These are phyloP conservation scores for Alternaria brassicae DNA, from an alignment of 2,329 filamentous ascomycete genomes.

Conservation along the genomic window DNA sequence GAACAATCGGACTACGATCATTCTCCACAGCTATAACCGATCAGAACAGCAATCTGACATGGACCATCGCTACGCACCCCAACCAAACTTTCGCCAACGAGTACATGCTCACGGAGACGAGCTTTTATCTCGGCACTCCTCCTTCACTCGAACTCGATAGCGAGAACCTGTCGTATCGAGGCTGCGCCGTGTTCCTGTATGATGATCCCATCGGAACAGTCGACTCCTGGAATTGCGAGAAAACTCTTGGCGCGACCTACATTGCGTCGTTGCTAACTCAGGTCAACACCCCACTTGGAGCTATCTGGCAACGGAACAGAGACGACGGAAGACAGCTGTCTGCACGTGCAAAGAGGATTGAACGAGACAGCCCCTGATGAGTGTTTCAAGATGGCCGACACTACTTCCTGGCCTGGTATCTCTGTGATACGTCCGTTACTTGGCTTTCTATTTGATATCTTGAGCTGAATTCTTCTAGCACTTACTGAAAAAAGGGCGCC, in stretches of 20 bases:
- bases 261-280: not conserved
- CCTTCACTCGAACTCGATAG: not conserved
- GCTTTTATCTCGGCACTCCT: not conserved
- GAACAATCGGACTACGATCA: not conserved
- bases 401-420: not conserved
- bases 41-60: not conserved
- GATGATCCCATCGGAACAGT: not conserved
- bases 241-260: not conserved
- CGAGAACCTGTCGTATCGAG: not conserved
- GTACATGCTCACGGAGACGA: not conserved
- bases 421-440: not conserved
- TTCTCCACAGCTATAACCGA: not conserved
- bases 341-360: not conserved
- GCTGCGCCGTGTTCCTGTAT: not conserved
- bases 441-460: too few species aligned
- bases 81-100: not conserved
- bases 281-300: not conserved
- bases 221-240: not conserved
- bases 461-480: not conserved
- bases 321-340: not conserved
- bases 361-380: not conserved
- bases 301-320: not conserved
- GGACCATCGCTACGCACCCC: not conserved
- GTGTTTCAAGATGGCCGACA: not conserved
- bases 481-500: not conserved